Evolutionary conservation across 2,329 filamentous ascomycete species (phyloP).

Genomic region (Alternaria longipes): DNA sequence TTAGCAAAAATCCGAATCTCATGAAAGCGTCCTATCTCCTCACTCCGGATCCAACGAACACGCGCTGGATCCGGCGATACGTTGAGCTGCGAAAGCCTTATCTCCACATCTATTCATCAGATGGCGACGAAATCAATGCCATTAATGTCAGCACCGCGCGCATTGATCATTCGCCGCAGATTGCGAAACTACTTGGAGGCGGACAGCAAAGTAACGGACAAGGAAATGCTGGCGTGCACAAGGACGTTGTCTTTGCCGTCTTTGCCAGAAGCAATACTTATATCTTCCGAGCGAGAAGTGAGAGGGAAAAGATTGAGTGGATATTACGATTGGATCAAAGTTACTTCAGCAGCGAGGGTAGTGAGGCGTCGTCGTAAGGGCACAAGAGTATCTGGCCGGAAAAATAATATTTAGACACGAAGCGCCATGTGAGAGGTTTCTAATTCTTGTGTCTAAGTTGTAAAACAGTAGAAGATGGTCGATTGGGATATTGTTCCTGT

Average conservation of each 20-base stretch:
- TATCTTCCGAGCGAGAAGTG: constrained; percentile 88
- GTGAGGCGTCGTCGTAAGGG: constrained; percentile 19
- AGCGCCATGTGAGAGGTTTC: constrained; percentile 1
- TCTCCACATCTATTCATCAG: constrained; percentile 85
- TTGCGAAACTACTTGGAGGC: constrained; percentile 75
- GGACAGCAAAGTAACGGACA: constrained; percentile 24
- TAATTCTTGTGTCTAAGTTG: constrained; percentile 8
- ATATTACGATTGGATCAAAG: constrained; percentile 94
- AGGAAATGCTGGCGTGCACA: constrained; percentile 46
- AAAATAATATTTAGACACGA: neutral
- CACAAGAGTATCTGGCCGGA: neutral
- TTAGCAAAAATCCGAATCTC: constrained; percentile 76
- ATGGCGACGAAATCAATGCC: constrained; percentile 89
- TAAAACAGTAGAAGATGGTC: constrained; percentile 4
- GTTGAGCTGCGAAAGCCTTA: constrained; percentile 93
- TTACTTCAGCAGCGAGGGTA: constrained; percentile 58
- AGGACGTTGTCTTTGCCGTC: constrained; percentile 82
- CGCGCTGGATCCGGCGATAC: constrained; percentile 89
- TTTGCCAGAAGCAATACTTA: constrained; percentile 96
- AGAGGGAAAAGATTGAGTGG: constrained; percentile 96
- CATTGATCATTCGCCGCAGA: constrained; percentile 91
- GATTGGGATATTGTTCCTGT: neutral
- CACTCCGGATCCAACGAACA: constrained; percentile 81
- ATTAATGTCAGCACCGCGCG: constrained; percentile 88
- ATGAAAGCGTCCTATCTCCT: constrained; percentile 90